Evolutionary conservation across 257 asterid genomes (phyloP).

Genomic region (Nicotiana benthamiana): DNA sequence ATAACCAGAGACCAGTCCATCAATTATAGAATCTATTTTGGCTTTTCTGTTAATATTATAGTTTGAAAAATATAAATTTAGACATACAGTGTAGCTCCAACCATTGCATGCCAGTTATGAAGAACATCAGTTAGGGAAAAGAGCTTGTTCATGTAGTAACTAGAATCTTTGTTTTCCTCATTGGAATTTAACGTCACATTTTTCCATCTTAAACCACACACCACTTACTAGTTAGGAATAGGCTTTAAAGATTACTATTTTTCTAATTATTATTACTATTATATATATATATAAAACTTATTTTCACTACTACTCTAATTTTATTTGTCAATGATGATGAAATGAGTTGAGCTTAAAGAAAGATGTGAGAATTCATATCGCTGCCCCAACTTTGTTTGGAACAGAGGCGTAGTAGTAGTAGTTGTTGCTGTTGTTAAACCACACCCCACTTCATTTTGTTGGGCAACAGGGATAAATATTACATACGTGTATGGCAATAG

Average conservation of each 20-base stretch:
- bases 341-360: no score
- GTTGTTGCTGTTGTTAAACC: not conserved
- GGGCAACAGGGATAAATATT: not conserved
- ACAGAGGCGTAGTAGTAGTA: no score
- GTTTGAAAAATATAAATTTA: not conserved
- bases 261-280: no score
- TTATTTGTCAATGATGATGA: no score
- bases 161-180: not conserved
- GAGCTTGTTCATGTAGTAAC: not conserved
- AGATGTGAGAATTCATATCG: no score
- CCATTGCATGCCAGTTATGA: not conserved
- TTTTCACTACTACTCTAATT: no score
- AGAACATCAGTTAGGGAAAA: not conserved
- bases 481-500: not conserved
- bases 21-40: not conserved
- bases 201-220: not conserved
- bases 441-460: not conserved
- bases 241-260: no score
- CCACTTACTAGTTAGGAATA: not conserved
- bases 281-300: no score
- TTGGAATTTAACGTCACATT: not conserved
- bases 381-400: no score
- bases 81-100: not conserved
- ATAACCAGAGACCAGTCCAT: not conserved
- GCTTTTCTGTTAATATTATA: not conserved